Evolutionary conservation across 1,284 basidiomycete species (phyloP).

Genomic region (Vanrija humicola): DNA sequence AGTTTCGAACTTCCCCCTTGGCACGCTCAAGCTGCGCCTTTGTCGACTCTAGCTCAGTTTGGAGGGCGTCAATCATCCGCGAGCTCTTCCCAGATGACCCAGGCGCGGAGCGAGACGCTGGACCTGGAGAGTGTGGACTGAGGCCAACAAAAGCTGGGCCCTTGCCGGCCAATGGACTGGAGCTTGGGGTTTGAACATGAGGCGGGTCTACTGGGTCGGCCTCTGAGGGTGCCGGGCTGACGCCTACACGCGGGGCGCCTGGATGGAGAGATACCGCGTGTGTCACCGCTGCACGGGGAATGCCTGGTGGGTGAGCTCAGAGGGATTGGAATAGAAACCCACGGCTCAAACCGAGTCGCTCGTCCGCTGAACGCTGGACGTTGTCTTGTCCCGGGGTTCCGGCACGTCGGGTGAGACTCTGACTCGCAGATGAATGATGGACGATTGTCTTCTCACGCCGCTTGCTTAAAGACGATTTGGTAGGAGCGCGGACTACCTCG

Average conservation of each 20-base stretch:
- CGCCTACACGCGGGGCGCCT: background rate
- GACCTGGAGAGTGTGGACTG: background rate
- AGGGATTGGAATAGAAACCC: constrained; percentile 12
- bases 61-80: constrained; percentile 41
- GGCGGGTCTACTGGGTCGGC: background rate
- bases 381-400: constrained; percentile 17
- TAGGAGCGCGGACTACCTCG: constrained; percentile 13
- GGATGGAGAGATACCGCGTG: constrained; percentile 32
- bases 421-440: constrained; percentile 19
- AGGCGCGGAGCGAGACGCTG: background rate
- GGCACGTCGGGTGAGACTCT: background rate
- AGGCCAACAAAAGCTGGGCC: background rate
- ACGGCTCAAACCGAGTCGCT: constrained; percentile 34
- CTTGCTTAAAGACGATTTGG: constrained; percentile 9
- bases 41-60: constrained; percentile 36
- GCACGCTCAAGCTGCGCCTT: constrained; percentile 38
- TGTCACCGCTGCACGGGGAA: constrained; percentile 37
- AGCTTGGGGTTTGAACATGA: too few relatives aligned
- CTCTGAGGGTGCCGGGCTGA: background rate
- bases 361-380: constrained; percentile 7
- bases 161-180: too few relatives aligned
- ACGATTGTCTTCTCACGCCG: background rate
- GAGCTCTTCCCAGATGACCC: constrained; percentile 32
- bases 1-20: constrained; percentile 33
- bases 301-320: constrained; percentile 21